Percentiles rank a stretch among this genome's conserved stretches.
Conservation (phyloP, 1,284 basidiomycete species). For the Acaromyces ingoldii region DNA sequence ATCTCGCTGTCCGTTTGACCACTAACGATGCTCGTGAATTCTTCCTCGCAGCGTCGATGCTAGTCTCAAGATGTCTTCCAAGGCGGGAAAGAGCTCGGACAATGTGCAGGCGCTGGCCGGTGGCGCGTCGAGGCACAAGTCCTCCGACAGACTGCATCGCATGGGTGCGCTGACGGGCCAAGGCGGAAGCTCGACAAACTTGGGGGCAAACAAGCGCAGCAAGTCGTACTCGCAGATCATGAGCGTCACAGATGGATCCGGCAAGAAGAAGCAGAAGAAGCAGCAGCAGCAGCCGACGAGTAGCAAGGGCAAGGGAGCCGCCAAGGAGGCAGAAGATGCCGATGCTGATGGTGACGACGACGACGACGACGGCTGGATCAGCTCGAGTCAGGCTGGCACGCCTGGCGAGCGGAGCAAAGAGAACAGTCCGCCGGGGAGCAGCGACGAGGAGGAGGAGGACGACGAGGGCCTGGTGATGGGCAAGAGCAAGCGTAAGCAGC, state of each 20-base stretch:
- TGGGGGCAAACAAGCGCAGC: slow-evolving; percentile 23
- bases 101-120: slow-evolving; percentile 9
- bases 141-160: slow-evolving; percentile 30
- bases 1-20: no score
- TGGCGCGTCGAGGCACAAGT: slow-evolving; percentile 22
- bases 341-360: slow-evolving; percentile 26
- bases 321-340: slow-evolving; percentile 4
- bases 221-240: slow-evolving; percentile 34
- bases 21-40: no score
- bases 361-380: slow-evolving; percentile 34
- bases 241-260: slow-evolving; percentile 9
- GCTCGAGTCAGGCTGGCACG: slow-evolving; percentile 22
- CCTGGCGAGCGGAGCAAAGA: slow-evolving; percentile 19
- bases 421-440: slow-evolving; percentile 13
- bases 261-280: slow-evolving; percentile 7
- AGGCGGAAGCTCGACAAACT: slow-evolving; percentile 32
- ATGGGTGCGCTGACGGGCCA: slow-evolving; percentile 10
- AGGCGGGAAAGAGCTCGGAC: slow-evolving; percentile 14
- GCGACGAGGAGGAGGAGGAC: slow-evolving; percentile 8
- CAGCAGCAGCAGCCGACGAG: neutral
- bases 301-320: slow-evolving; percentile 10
- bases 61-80: slow-evolving; percentile 34
- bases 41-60: slow-evolving; percentile 23
- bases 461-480: slow-evolving; percentile 33
- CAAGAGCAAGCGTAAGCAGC: slow-evolving; percentile 35